phyloP scores from a whole-genome alignment of 2,329 filamentous ascomycete species.

The Fusarium domesticum region DNA sequence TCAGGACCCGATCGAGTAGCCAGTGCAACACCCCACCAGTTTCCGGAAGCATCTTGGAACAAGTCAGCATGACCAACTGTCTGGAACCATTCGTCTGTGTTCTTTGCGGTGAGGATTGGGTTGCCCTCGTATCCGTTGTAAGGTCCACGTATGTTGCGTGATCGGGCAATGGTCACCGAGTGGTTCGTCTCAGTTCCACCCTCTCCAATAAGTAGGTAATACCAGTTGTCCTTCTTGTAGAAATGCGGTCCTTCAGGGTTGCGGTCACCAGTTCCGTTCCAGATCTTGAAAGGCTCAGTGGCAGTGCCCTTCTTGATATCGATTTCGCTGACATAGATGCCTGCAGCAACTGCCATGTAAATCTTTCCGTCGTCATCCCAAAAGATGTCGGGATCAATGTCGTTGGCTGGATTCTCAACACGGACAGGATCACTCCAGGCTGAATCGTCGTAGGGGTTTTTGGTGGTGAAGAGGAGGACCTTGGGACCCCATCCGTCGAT shows the following conservation, averaged over 20 bases:
- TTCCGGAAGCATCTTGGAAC: conserved; percentile 41
- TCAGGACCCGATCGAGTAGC: conserved; percentile 40
- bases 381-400: conserved; percentile 26
- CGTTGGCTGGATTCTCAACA: conserved; percentile 30
- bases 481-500: conserved; percentile 30
- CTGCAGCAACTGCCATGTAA: conserved; percentile 38
- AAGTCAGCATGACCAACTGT: conserved; percentile 44
- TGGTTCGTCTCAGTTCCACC: conserved; percentile 45
- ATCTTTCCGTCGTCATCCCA: conserved; percentile 12
- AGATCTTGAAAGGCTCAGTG: conserved; percentile 30
- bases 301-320: conserved; percentile 1
- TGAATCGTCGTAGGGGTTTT: conserved; percentile 37
- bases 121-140: conserved; percentile 42
- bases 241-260: conserved; percentile 39
- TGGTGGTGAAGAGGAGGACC: conserved; percentile 40
- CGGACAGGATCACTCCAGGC: conserved; percentile 37
- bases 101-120: conserved; percentile 42
- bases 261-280: conserved; percentile 43
- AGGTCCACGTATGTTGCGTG: conserved; percentile 39
- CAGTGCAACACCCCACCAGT: conserved; percentile 53
- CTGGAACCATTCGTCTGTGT: conserved; percentile 40
- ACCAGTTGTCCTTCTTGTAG: conserved; percentile 43
- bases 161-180: conserved; percentile 43
- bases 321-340: conserved; percentile 25
- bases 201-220: conserved; percentile 50